Evolutionary conservation across 495 filamentous ascomycete species (phyloP), one percentile per base, ranked within the genome.

Genomic region (Lasiosphaeria ovina): DNA sequence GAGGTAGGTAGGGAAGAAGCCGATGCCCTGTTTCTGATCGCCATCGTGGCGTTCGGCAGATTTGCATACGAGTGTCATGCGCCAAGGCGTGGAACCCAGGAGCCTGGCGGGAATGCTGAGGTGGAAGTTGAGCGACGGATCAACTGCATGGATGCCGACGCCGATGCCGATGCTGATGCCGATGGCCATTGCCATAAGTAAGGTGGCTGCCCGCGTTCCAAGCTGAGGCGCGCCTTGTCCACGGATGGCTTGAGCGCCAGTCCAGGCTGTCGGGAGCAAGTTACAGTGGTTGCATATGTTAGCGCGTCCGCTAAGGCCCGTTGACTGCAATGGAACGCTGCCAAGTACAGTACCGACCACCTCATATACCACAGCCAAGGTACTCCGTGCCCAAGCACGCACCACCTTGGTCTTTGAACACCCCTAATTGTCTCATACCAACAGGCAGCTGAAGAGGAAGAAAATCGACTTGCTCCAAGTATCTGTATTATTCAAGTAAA

Each of bases 31-130:
- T 24, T 52, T 52, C 50, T 11, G 52, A 54, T 54, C 32, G 35
- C 38, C 52, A 35, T 6, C 52, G 33, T 54, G 52, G 52, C 34
- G 52, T 40, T 40, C 52, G 52, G 52, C 6, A 54, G 52, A 54
- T 54, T 35, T 54, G 35, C 52, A 7, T 35, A 51, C 48, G 52
- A 14, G 12, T n/a, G 35, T 54, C 35, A 54, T 54, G 52, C 52
- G 52, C 52, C 52, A 54, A 54, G 52, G 16, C 8, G 38, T n/a
- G 12, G 5, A 47, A 47, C 16, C 16, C 44, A 47, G 16, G 12
- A 47, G 44, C 6, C 44, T 5, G 44, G 11, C 6, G 12, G 44
- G 44, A 47, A 47, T 47, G 44, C 16, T 11, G 44, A 47, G 16
- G 38, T 42, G 7, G 8, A 42, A 5, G 2, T 47, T 47, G 44